These are phyloP conservation scores for Ottelia alismoides DNA, from an alignment of 106 monocot genomes.

Conservation along the genomic window DNA sequence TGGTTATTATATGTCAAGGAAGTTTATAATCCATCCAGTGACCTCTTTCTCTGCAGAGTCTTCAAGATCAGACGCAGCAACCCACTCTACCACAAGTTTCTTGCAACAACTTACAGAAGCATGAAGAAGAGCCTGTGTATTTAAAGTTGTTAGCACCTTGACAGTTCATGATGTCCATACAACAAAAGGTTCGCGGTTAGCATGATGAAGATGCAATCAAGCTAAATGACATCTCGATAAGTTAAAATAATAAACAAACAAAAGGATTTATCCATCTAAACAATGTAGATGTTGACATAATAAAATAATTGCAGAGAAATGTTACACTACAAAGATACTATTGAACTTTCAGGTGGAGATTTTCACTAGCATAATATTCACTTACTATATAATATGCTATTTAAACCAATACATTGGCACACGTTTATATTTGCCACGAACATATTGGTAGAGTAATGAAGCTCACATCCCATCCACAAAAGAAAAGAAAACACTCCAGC, in stretches of 20 bases:
- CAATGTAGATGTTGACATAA: background rate
- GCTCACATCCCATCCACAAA: too few species aligned
- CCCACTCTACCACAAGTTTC: constrained; percentile 87
- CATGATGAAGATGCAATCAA: too few species aligned
- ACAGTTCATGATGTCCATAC: background rate
- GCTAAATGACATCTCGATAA: too few species aligned
- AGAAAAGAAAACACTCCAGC: too few species aligned
- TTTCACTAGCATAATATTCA: too few species aligned
- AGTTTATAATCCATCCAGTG: background rate
- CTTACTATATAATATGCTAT: too few species aligned
- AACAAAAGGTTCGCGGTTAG: background rate
- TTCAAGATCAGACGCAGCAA: constrained; percentile 81
- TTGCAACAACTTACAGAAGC: constrained; percentile 55
- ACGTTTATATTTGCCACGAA: too few species aligned
- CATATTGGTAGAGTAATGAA: too few species aligned
- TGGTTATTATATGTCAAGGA: background rate
- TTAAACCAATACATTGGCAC: too few species aligned
- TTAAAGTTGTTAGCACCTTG: background rate
- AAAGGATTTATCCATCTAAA: background rate
- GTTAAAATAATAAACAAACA: too few species aligned
- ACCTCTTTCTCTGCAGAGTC: constrained; percentile 41
- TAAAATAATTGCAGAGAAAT: background rate
- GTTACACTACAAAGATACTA: background rate
- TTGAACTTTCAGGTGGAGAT: too few species aligned
- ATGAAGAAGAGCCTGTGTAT: constrained; percentile 80